Base-by-base conservation (phyloP, 768 basidiomycete genomes). In the Collybiopsis luxurians region DNA sequence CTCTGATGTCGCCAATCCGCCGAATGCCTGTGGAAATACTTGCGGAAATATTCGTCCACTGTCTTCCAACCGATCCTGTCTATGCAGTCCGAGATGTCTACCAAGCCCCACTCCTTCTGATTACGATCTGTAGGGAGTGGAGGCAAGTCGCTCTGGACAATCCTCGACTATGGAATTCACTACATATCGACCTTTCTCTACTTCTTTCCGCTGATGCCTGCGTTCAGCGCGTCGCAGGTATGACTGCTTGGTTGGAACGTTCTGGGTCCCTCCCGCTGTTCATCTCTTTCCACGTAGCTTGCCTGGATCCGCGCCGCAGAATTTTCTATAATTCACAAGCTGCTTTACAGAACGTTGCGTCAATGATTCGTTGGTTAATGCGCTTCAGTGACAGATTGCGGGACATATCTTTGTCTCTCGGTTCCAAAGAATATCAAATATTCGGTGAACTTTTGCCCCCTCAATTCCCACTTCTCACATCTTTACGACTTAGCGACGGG, bases 51-150 rank as follows among this genome's bases (percentile, higher is more conserved):
- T 71, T 71, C 49, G 24, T 64, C 7, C 56, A 46, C 9, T 71
- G 69, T 57, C 55, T 72, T 3, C 63, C 67, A 2, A n/a, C 53
- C 0, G 49, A 58, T 31, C 19, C 13, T 6, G 31, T 45, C 3
- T 59, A 64, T 34, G 54, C 57, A 15, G 60, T 60, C 9, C 68
- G 65, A 15, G 57, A 64, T 17, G 50, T 57, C 4, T 28, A 24
- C 1, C 52, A 61, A 1, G 65, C 65, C 1, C 69, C 70, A 1
- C 38, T 72, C 13, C 46, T 71, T n/a, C 45, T 71, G 9, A 63
- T 63, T 2, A 53, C 61, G 13, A 54, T 72, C 19, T 68, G 71
- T 44, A 61, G 64, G 4, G 28, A 53, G 1, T 72, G 70, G 71
- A 61, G 69, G 27, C 53, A 61, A 10, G 58, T 67, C 1, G 62